Base-by-base conservation (phyloP, 805 yeast genomes). In the Ogataea trehalophila region DNA sequence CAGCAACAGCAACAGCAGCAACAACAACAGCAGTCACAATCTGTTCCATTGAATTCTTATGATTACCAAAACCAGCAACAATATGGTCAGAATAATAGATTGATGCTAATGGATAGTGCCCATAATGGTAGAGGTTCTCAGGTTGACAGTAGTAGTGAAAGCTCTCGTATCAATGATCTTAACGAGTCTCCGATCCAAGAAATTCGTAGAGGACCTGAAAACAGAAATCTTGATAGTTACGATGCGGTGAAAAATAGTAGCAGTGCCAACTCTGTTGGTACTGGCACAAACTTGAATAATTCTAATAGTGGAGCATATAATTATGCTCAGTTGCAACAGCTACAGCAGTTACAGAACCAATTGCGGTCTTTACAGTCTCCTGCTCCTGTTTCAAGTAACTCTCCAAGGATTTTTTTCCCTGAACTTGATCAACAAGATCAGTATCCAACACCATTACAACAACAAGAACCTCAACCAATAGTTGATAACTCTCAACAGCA, bases 161-260 rank as follows among this genome's bases (percentile, higher is more conserved):
- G 35, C n/a, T 20, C 51, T 6, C 55, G 42, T 6, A 46, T 41
- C 26, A 43, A 47, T 36, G 57, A 45, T 15, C 49, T 43, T 20
- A 45, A 50, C 31, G 58, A 59, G 26, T 50, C 62, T 16, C 56
- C 63, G 6, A 60, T 63, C 43, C 65, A 59, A 51, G 67, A 61
- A 46, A 63, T 64, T 39, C 57, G 52, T 18, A 54, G 67, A 39
- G 62, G 61, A 2, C 67, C 66, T 5, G 67, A 63, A 42, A 63
- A 55, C 44, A 49, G 64, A 50, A 62, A 62, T 43, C 16, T 23
- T 26, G 59, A 53, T 38, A 53, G 45, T n/a, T 43, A 41, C 31
- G 62, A 59, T 41, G 9, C n/a, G 23, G 16, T 6, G 13, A 6
- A 26, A 26, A 26, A 33, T 23, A 39, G 17, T 18, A 31, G 35